phyloP scores from a whole-genome alignment of 495 filamentous ascomycete genomes.

The Podospora fimiseda region DNA sequence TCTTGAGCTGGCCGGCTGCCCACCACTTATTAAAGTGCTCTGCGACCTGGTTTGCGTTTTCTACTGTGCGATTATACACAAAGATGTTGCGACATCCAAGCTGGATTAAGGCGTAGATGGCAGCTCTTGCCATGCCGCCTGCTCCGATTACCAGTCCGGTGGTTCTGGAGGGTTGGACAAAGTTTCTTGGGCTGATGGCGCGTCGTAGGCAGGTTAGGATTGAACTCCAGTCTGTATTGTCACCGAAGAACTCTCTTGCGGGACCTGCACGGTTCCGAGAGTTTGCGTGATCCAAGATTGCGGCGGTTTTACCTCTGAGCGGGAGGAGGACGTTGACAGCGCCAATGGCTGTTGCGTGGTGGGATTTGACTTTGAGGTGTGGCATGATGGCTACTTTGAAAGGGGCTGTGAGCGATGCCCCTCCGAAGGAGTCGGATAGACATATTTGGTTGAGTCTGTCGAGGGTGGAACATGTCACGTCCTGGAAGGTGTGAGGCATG shows the following conservation, averaged over 20 bases:
- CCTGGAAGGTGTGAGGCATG: slow-evolving; percentile 66
- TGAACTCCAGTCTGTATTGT: slow-evolving; percentile 82
- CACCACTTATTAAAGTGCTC: slow-evolving; percentile 60
- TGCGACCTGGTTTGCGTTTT: slow-evolving; percentile 59
- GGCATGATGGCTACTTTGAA: slow-evolving; percentile 69
- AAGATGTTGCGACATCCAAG: slow-evolving; percentile 76
- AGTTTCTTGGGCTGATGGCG: slow-evolving; percentile 73
- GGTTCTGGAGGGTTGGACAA: slow-evolving; percentile 58
- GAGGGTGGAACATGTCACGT: slow-evolving; percentile 56
- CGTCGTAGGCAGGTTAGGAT: slow-evolving; percentile 61
- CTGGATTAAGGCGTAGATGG: slow-evolving; percentile 72
- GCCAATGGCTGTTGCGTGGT: slow-evolving; percentile 72
- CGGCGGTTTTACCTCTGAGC: slow-evolving; percentile 52
- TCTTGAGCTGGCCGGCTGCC: slow-evolving; percentile 18
- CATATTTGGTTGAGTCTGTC: slow-evolving; percentile 58
- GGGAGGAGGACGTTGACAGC: slow-evolving; percentile 80
- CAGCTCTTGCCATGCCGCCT: slow-evolving; percentile 74
- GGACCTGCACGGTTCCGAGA: slow-evolving; percentile 60
- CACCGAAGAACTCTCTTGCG: slow-evolving; percentile 65
- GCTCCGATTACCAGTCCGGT: slow-evolving; percentile 71
- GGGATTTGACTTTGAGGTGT: slow-evolving; percentile 60
- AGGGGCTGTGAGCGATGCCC: slow-evolving; percentile 64
- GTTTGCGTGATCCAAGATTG: slow-evolving; percentile 59
- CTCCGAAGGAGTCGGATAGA: slow-evolving; percentile 62
- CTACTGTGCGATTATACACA: slow-evolving; percentile 63